Base-by-base conservation (phyloP, 2,329 filamentous ascomycete species). In the Sporothrix pallida region DNA sequence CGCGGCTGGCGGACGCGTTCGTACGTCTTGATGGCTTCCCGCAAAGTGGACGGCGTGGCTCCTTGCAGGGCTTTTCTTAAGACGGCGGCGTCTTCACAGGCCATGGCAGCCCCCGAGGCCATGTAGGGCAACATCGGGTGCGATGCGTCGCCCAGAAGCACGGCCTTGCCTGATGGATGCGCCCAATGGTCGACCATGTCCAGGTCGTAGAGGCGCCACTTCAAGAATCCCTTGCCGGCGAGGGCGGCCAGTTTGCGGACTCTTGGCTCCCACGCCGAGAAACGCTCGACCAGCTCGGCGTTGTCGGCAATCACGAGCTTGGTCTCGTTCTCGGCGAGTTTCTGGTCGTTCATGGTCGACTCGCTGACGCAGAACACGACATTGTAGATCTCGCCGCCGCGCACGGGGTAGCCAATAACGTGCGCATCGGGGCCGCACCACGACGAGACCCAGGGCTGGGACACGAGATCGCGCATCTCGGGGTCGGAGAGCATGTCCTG, bases 111-210 rank as follows among this genome's bases (percentile, higher is more conserved):
- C 6, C 84, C 84, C 75, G 85, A 83, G 0, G 84, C 84, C 50
- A 86, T 79, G 74, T 86, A 86, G 0, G 84, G 85, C 8, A 86
- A 80, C 78, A 85, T 86, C 0, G 84, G 83, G 76, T 86, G 84
- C 70, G 81, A 83, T 6, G 82, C 78, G 72, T 86, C 85, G 2
- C 84, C 85, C 2, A 85, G 78, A 31, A 86, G 78, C 23, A 80
- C 80, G 10, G 80, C 82, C 26, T 81, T 82, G 15, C 83, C 83
- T 0, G 76, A 78, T 0, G 80, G 79, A 76, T 83, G 82, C 0
- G 81, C 80, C 84, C 83, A 86, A 17, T 78, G 77, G 8, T 79
- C 76, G 50, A 86, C 78, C 52, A 80, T 78, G 15, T 79, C 79
- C 20, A 84, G 80, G 75, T 85, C 84, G 73, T 81, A 83, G 13